These are phyloP conservation scores for Meyerozyma elateridarum DNA, from an alignment of 1,139 yeast genomes.

Conservation along the genomic window DNA sequence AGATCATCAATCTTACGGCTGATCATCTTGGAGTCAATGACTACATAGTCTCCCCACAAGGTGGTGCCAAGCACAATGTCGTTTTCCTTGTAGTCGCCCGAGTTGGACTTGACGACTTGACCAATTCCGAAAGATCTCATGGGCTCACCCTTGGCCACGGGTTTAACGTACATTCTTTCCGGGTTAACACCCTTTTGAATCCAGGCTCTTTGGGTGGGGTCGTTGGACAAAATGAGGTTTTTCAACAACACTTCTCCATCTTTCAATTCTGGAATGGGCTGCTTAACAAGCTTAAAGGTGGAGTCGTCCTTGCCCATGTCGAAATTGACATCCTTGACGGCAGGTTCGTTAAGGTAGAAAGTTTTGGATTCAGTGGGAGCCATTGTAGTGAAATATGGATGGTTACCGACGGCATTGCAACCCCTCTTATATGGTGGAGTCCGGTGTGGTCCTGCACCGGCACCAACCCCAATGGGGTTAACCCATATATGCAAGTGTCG, in stretches of 20 bases:
- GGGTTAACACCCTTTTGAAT: conserved; percentile 17
- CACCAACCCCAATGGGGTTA: too few species aligned
- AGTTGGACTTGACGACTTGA: conserved; percentile 21
- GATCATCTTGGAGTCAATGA: conserved; percentile 17
- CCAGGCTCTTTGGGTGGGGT: conserved; percentile 28
- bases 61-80: conserved; percentile 19
- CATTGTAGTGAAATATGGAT: background rate
- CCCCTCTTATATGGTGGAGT: background rate
- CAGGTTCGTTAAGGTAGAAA: conserved; percentile 15
- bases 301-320: conserved; percentile 23
- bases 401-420: background rate
- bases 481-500: background rate
- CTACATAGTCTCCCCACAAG: conserved; percentile 29
- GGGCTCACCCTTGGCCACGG: conserved; percentile 18
- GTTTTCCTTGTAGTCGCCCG: conserved; percentile 18
- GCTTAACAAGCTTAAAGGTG: conserved; percentile 29
- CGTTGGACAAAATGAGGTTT: conserved; percentile 22
- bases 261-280: conserved; percentile 21
- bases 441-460: too few species aligned
- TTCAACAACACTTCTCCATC: conserved; percentile 19
- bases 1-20: conserved; percentile 22
- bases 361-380: conserved; percentile 10
- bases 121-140: conserved; percentile 19
- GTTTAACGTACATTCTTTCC: conserved; percentile 18
- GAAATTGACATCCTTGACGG: conserved; percentile 18